Percentiles rank a stretch among this genome's conserved stretches.
Conservation (phyloP, 495 filamentous ascomycete genomes). For the Parathielavia appendiculata region DNA sequence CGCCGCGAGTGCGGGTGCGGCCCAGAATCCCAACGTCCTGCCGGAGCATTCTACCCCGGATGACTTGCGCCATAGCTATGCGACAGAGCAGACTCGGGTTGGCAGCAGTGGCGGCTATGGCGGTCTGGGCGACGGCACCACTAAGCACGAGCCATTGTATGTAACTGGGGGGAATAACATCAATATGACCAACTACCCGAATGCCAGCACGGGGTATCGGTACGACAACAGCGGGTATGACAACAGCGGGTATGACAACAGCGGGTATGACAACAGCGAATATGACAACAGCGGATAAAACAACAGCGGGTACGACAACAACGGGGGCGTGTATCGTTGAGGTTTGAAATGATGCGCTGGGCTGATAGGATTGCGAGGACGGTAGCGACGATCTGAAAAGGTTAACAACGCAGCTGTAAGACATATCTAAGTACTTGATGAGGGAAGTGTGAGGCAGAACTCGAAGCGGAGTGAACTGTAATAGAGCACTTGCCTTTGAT, state of each 20-base stretch:
- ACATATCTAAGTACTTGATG: background rate
- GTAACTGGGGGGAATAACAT: conserved; percentile 16
- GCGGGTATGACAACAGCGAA: too few relatives aligned
- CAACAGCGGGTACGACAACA: conserved; percentile 15
- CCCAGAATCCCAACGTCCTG: conserved; percentile 28
- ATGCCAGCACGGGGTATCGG: background rate
- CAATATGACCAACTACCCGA: conserved; percentile 3
- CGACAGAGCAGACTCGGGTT: conserved; percentile 38
- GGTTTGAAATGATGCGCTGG: background rate
- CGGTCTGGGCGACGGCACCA: conserved; percentile 15
- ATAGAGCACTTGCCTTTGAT: conserved; percentile 2
- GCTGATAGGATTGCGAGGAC: background rate
- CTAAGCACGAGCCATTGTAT: conserved; percentile 30
- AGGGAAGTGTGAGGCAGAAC: background rate
- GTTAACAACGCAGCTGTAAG: background rate
- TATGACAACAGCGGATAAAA: too few relatives aligned
- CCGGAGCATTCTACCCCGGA: conserved; percentile 39
- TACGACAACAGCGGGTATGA: conserved; percentile 14
- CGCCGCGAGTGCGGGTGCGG: background rate
- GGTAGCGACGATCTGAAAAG: background rate
- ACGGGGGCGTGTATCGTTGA: conserved; percentile 4
- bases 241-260: too few relatives aligned
- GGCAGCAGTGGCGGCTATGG: conserved; percentile 22
- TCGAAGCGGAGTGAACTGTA: background rate
- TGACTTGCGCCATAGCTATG: conserved; percentile 38